A percentile compares a stretch with the other conserved stretches of the same genome.
These are phyloP conservation scores for Rhynchosporium graminicola DNA, from an alignment of 2,329 filamentous ascomycete species.

Conservation along the genomic window DNA sequence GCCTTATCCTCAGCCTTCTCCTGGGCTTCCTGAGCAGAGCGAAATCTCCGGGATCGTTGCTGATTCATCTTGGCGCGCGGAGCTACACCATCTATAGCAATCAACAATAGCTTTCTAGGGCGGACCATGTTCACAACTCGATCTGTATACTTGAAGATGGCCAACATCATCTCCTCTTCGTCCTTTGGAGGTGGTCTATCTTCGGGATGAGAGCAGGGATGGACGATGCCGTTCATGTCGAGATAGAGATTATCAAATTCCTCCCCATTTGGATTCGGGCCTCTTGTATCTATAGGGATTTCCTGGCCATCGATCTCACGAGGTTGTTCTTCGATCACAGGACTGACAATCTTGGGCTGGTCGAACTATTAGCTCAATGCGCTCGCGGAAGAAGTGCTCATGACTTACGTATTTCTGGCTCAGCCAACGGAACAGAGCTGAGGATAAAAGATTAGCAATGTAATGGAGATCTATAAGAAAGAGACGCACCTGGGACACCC, in stretches of 20 bases:
- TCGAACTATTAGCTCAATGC: conserved; percentile 76
- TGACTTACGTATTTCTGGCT: conserved; percentile 88
- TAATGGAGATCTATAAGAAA: neutral
- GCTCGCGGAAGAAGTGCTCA: neutral
- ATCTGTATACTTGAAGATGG: conserved; percentile 98
- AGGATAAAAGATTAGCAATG: conserved; percentile 17
- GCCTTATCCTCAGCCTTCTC: conserved; percentile 92
- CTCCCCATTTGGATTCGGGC: conserved; percentile 92
- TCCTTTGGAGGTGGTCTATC: conserved; percentile 87
- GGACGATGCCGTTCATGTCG: conserved; percentile 99
- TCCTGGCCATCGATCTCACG: conserved; percentile 78
- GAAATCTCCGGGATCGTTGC: conserved; percentile 92
- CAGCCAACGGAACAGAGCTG: conserved; percentile 75
- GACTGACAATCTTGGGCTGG: conserved; percentile 87
- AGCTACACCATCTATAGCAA: conserved; percentile 96
- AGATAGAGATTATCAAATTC: conserved; percentile 98
- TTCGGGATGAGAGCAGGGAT: conserved; percentile 97
- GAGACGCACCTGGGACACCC: conserved; percentile 38
- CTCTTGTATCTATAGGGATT: conserved; percentile 82
- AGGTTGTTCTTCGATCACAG: conserved; percentile 81
- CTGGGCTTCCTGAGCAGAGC: conserved; percentile 88
- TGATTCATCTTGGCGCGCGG: conserved; percentile 99
- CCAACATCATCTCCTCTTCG: conserved; percentile 99
- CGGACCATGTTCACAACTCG: conserved; percentile 98
- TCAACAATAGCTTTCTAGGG: conserved; percentile 93